Base-by-base conservation (phyloP, 176 grass and related monocot species). In the Juncus effusus region DNA sequence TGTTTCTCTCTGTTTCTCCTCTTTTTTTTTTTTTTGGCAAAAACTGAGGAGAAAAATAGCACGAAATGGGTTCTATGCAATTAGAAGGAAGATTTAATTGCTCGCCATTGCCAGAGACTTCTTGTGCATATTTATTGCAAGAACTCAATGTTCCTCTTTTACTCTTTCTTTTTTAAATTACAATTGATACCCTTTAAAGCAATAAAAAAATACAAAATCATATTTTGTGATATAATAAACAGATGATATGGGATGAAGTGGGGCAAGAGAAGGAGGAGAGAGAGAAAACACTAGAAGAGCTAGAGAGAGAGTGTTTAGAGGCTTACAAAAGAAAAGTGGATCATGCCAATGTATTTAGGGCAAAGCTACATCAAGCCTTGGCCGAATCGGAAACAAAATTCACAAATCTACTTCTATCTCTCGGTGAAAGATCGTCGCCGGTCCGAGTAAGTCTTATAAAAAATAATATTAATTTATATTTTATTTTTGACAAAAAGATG, bases 161-260 rank as follows among this genome's bases (percentile, higher is more conserved):
- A 47, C 44, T 47, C 44, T 66, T 8, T 77, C 16, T 65, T 63
- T 61, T 38, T 13, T 41, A 7, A 15, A 74, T n/a, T 75, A 62
- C 28, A 38, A 49, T 74, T 51, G 4, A 38, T 70, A 13, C 38
- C n/a, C 41, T 40, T 44, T 59, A 2, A 56, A 64, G 38, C 19
- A 62, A 6, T 69, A 3, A 61, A 53, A 3, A 59, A 50, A 52
- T 54, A 11, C 60, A 47, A 61, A 69, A 9, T 59, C 2, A 74
- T 16, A 51, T 72, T 62, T 49, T 60, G 37, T 51, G 54, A 40
- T 51, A 39, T 65, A 52, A 63, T 58, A 69, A 75, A 60, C 74
- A 91, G 92, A 87, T 96, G 79, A 96, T 96, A 70, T 96, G 92
- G 92, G 82, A 96, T 77, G 92, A 96, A 71, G 92, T 96, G 16